phyloP scores from a whole-genome alignment of 1,139 yeast species.

The Meyerozyma sp. region DNA sequence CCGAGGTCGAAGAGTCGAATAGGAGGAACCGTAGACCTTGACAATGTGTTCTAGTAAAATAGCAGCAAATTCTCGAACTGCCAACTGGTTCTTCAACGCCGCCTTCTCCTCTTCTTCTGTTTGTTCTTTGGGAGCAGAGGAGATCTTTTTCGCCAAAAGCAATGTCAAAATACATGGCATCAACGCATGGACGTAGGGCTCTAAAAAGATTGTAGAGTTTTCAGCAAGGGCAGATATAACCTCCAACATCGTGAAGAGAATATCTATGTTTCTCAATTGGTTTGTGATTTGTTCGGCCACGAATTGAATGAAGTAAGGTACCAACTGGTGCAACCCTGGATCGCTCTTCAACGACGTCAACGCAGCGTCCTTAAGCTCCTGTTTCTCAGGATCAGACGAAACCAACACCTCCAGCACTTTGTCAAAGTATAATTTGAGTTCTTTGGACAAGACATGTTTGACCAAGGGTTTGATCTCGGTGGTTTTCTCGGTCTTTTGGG shows the following conservation, averaged over 20 bases:
- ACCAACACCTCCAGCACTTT: constrained; percentile 78
- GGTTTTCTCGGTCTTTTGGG: constrained; percentile 42
- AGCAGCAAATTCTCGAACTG: constrained; percentile 85
- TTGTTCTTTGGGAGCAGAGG: constrained; percentile 43
- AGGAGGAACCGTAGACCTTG: constrained; percentile 75
- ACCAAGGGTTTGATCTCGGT: constrained; percentile 88
- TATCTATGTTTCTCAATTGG: constrained; percentile 67
- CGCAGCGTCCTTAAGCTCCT: constrained; percentile 68
- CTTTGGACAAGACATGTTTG: constrained; percentile 94
- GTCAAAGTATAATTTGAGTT: constrained; percentile 88
- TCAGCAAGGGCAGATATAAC: constrained; percentile 80
- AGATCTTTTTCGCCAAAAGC: constrained; percentile 84
- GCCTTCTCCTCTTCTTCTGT: constrained; percentile 23
- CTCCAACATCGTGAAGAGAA: constrained; percentile 85
- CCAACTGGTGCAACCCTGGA: constrained; percentile 94
- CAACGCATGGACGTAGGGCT: constrained; percentile 93
- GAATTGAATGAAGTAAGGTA: constrained; percentile 94
- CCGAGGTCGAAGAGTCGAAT: constrained; percentile 87
- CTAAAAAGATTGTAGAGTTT: constrained; percentile 83
- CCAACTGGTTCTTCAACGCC: constrained; percentile 41
- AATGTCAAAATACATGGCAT: constrained; percentile 94
- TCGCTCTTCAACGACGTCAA: constrained; percentile 79
- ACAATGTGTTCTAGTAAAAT: constrained; percentile 74
- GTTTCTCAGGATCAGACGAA: constrained; percentile 54
- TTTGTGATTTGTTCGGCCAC: constrained; percentile 94